Evolutionary conservation across 2,329 filamentous ascomycete genomes (phyloP).

Genomic region (Pestalotiopsis sp.): DNA sequence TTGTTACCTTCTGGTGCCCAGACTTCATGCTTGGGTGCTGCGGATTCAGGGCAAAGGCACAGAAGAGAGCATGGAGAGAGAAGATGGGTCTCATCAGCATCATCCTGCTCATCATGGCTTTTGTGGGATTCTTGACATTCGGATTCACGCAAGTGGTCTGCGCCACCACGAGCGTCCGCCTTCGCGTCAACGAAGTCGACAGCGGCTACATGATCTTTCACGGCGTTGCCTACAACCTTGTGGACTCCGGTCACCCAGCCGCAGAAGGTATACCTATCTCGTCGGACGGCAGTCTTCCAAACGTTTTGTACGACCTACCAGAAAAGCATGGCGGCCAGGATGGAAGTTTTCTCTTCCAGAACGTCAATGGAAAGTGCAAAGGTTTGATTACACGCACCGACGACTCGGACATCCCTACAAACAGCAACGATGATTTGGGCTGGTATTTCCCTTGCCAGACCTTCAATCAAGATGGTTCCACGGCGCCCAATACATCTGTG

Average conservation of each 20-base stretch:
- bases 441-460: slow-evolving; percentile 97
- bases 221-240: slow-evolving; percentile 84
- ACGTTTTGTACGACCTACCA: slow-evolving; percentile 85
- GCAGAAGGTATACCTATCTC: slow-evolving; percentile 74
- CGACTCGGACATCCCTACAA: slow-evolving; percentile 78
- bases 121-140: slow-evolving; percentile 95
- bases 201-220: slow-evolving; percentile 94
- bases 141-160: slow-evolving; percentile 93
- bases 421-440: slow-evolving; percentile 71
- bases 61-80: slow-evolving; percentile 93
- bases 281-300: slow-evolving; percentile 57
- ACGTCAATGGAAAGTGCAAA: slow-evolving; percentile 97
- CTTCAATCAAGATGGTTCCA: slow-evolving; percentile 93
- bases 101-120: slow-evolving; percentile 82
- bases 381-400: slow-evolving; percentile 75
- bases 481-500: slow-evolving; percentile 71
- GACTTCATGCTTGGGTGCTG: slow-evolving; percentile 83
- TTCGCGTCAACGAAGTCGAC: slow-evolving; percentile 82
- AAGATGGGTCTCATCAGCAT: slow-evolving; percentile 97
- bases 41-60: slow-evolving; percentile 81
- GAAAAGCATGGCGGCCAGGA: slow-evolving; percentile 85
- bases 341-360: slow-evolving; percentile 96
- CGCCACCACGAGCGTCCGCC: slow-evolving; percentile 67
- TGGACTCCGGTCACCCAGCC: slow-evolving; percentile 74
- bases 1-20: slow-evolving; percentile 94